Evolutionary conservation across 257 asterid species (phyloP), one percentile per base, ranked within the genome.

Genomic region (Jaltomata sinuosa): DNA sequence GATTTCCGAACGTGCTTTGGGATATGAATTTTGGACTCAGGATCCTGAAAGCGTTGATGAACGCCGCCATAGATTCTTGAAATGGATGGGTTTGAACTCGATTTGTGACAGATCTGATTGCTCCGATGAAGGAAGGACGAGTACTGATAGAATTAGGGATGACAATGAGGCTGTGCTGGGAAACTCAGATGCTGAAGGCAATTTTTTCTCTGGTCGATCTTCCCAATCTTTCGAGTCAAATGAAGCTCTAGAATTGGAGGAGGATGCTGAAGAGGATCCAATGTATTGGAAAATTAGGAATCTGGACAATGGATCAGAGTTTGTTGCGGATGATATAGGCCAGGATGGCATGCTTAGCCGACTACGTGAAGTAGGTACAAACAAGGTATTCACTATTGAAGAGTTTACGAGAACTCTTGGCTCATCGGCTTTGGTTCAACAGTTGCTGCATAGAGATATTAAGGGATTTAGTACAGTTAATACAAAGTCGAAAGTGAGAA

Each of bases 1-100:
- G 86, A 68, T 80, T 38, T 89, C 40, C 3, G 83, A 88, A 59
- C 52, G 84, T 78, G 94, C 89, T 84, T 84, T 90, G 42, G 94
- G 89, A 42, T 96, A 94, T 83, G 97, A 94, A 15, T 85, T 93
- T 84, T 96, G 98, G 98, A 90, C 91, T 29, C 88, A 87, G 85
- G 87, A 88, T 29, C 97, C 94, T 0, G 91, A 87, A 32, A 91
- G 95, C 83, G 93, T 96, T 7, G 80, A 85, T 47, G 95, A 91
- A 61, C 92, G 99, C 47, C 97, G 99, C 1, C 85, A 38, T n/a
- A 89, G 87, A 83, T 93, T 96, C 81, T 85, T 92, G 77, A 91
- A 88, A 62, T 88, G 92, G 98, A 91, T 92, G 91, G 98, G 97
- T 68, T 88, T 91, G 87, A 90, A 85, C 81, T 88, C 92, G 15